phyloP scores from a whole-genome alignment of 768 basidiomycete genomes.

The Mycena filopes region DNA sequence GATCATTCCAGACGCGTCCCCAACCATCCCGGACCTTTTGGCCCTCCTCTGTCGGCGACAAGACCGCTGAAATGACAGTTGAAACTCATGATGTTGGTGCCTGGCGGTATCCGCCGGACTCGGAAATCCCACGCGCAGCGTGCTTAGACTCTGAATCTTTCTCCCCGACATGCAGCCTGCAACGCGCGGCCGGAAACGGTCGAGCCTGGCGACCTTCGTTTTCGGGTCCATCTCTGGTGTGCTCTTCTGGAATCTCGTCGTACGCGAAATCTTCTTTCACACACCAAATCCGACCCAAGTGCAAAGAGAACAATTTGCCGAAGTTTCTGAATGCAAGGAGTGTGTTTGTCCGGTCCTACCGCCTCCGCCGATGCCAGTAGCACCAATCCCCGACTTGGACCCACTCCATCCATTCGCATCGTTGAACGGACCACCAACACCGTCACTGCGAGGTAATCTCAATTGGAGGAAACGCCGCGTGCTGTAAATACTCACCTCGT shows the following conservation, averaged over 20 bases:
- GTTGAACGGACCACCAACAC: conserved; percentile 12
- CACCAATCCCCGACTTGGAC: no score
- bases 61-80: no score
- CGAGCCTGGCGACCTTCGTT: not conserved
- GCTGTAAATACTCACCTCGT: conserved; percentile 45
- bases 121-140: no score
- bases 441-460: conserved; percentile 25
- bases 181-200: conserved; percentile 1
- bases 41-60: no score
- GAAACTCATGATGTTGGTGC: no score
- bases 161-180: conserved; percentile 1
- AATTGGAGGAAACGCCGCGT: conserved; percentile 30
- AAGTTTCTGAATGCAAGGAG: no score
- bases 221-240: conserved; percentile 4
- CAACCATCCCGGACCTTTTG: no score
- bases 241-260: conserved; percentile 5
- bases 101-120: no score
- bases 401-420: not conserved
- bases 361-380: no score
- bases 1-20: no score
- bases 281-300: not conserved
- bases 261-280: not conserved
- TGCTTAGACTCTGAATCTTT: no score
- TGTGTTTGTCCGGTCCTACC: not conserved
- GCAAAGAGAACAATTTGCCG: no score